Evolutionary conservation across 2,329 filamentous ascomycete species (phyloP).

Genomic region (Lachnum nothofagi): DNA sequence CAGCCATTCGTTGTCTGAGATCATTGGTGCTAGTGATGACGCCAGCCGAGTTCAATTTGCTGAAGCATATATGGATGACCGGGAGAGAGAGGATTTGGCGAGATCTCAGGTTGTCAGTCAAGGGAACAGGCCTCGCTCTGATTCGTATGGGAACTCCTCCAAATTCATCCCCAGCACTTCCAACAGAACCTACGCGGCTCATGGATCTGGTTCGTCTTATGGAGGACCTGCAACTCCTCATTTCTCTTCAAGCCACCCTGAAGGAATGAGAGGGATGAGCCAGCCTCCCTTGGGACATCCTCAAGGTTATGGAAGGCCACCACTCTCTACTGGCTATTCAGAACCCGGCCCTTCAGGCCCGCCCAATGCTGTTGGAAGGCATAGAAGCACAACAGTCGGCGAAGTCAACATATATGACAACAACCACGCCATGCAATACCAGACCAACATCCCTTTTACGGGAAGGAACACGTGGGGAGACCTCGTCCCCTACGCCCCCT

Average conservation of each 20-base stretch:
- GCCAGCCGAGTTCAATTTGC: neutral
- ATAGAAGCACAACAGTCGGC: neutral
- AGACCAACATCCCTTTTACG: neutral
- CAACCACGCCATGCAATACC: neutral
- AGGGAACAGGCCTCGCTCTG: neutral
- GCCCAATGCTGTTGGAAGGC: neutral
- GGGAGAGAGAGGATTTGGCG: neutral
- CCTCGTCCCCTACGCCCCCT: neutral
- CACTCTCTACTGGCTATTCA: neutral
- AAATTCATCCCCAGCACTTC: neutral
- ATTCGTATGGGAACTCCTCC: neutral
- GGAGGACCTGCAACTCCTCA: neutral
- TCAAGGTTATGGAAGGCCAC: neutral
- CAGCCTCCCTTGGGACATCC: neutral
- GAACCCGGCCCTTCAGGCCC: neutral
- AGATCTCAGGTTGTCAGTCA: neutral
- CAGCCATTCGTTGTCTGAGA: neutral
- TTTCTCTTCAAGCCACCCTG: neutral
- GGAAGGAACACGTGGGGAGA: too few relatives aligned
- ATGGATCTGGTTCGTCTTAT: neutral
- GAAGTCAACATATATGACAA: neutral
- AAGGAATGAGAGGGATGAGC: neutral
- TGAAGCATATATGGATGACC: neutral
- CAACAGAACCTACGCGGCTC: neutral
- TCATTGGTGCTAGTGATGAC: neutral